A percentile compares a stretch with the other conserved stretches of the same genome.
Evolutionary conservation across 768 basidiomycete species (phyloP).

Genomic region (Pleurotus platypus): DNA sequence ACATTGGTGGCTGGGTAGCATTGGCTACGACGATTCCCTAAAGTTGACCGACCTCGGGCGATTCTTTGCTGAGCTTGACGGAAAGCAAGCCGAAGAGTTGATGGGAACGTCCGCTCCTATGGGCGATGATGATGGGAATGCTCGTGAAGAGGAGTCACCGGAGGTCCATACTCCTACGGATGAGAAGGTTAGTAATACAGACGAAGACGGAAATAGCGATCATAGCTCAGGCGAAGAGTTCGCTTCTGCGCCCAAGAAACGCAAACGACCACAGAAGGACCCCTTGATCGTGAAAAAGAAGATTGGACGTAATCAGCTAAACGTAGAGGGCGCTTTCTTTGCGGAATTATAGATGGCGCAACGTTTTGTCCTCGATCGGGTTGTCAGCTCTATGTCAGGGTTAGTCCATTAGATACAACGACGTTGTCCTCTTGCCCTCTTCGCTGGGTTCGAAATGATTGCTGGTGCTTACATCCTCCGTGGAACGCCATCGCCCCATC

Average conservation of each 20-base stretch:
- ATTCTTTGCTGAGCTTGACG: constrained; percentile 39
- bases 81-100: background rate
- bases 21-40: constrained; percentile 84
- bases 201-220: constrained; percentile 7
- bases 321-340: constrained; percentile 59
- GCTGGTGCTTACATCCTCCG: background rate
- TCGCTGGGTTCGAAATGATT: constrained; percentile 3
- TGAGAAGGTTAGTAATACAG: constrained; percentile 16
- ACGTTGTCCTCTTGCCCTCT: background rate
- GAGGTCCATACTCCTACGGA: constrained; percentile 20
- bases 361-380: too few relatives aligned
- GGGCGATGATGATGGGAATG: constrained; percentile 32
- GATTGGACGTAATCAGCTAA: constrained; percentile 58
- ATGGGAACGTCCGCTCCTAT: background rate
- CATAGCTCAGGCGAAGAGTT: constrained; percentile 18
- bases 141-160: constrained; percentile 43
- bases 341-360: constrained; percentile 45
- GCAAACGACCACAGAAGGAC: constrained; percentile 56
- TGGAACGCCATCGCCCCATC: background rate
- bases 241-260: constrained; percentile 37
- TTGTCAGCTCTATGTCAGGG: too few relatives aligned
- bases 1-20: constrained; percentile 85
- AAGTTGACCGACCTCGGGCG: constrained; percentile 82
- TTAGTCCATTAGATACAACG: too few relatives aligned
- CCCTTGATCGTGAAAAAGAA: constrained; percentile 45